Base-by-base conservation (phyloP, 2,329 filamentous ascomycete genomes). In the Atkinsonella texensis region DNA sequence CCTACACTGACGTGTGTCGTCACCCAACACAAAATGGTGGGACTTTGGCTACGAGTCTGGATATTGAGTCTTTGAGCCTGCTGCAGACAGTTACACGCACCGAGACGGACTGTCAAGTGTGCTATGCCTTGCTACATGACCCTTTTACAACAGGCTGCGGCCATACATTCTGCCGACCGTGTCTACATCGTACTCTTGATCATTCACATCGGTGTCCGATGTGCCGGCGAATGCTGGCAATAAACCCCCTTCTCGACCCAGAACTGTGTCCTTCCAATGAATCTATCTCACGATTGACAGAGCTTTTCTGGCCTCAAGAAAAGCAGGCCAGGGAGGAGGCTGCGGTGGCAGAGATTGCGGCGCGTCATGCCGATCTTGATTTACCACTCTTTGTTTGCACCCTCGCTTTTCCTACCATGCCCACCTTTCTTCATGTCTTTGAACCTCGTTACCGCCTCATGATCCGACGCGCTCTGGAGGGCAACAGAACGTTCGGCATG, bases 391-490 rank as follows among this genome's bases (percentile, higher is more conserved):
- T 95, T 58, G 78, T 94, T 33, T 93, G 87, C 67, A 89, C 88
- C 0, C 68, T 94, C 9, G 79, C 87, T 0, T 91, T 93, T 58
- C 90, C 90, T 1, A 74, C 76, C 1, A 89, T 91, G 80, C 88
- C 85, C 0, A 90, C 87, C 0, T 93, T 93, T 58, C 71, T 95
- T 3, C 87, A 94, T 60, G 80, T 96, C n/a, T 95, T 95, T 62
- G 90, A 95, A 64, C 87, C 87, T n/a, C 79, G 87, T 7, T 95
- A 95, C 63, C 81, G 88, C 8, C 74, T 93, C n/a, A 93, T 95
- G 88, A 84, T 95, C 39, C 78, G 85, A 46, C 80, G 89, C 38
- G 85, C 81, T 0, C 71, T 94, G 50, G 84, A 89, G 55, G 81
- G 82, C 0, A 80, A 85, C 54, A 74, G 80, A 13, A 86, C 81